Conservation (phyloP, 2,329 filamentous ascomycete species). For the Ascochyta lentis region DNA sequence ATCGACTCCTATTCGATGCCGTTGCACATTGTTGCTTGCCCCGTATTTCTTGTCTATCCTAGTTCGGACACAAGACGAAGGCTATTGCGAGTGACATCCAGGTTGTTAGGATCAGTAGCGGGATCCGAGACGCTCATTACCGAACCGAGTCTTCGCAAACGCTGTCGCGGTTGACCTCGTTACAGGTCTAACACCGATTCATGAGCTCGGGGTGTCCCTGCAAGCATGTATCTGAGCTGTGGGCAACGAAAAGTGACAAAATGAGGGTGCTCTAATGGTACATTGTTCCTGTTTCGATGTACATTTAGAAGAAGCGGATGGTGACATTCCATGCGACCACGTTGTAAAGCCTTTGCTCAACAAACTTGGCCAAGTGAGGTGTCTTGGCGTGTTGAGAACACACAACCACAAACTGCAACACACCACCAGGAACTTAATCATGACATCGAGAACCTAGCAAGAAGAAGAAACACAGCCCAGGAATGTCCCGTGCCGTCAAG, state of each 20-base stretch:
- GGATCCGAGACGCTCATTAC: slow-evolving; percentile 3
- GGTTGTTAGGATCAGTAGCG: neutral
- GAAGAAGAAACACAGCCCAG: slow-evolving; percentile 13
- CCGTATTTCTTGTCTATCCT: slow-evolving; percentile 27
- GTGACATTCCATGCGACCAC: neutral
- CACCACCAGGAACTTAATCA: no score
- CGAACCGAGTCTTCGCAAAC: neutral
- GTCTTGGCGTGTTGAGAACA: neutral
- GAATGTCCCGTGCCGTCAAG: slow-evolving; percentile 36
- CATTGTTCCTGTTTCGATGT: slow-evolving; percentile 1
- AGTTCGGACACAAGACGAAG: slow-evolving; percentile 27
- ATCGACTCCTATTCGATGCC: slow-evolving; percentile 31
- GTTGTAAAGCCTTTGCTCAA: neutral
- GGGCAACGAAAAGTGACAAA: neutral
- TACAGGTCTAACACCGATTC: neutral
- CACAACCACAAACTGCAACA: neutral
- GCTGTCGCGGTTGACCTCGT: neutral
- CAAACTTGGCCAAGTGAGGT: neutral
- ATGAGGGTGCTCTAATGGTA: neutral
- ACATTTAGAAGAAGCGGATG: neutral
- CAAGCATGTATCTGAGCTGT: neutral
- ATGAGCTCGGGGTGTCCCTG: neutral
- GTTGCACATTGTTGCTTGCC: slow-evolving; percentile 38
- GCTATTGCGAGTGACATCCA: slow-evolving; percentile 36
- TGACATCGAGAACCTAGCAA: neutral